These are phyloP conservation scores for Entrophospora sp. DNA, from an alignment of 192 early-diverging fungal genomes.

Conservation along the genomic window DNA sequence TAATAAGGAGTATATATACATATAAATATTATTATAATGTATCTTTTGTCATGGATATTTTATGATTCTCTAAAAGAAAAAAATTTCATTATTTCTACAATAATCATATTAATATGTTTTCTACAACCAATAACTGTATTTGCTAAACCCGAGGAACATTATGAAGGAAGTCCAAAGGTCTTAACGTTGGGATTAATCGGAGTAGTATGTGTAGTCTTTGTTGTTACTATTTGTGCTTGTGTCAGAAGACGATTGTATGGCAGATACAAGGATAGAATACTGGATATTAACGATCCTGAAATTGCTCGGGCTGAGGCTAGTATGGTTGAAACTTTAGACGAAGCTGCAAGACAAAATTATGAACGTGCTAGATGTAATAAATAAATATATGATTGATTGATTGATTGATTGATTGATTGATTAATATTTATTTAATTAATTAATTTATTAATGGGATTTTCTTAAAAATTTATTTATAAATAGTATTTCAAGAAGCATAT, in stretches of 20 bases:
- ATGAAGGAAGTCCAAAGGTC: too few species aligned
- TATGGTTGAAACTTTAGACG: conserved; percentile 26
- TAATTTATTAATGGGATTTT: background rate
- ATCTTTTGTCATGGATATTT: too few species aligned
- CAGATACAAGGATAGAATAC: conserved; percentile 13
- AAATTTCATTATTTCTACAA: too few species aligned
- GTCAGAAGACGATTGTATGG: background rate
- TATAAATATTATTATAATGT: too few species aligned
- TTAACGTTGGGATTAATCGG: too few species aligned
- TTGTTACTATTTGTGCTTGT: conserved; percentile 4
- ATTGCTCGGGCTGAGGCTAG: conserved; percentile 22
- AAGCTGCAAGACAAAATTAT: conserved; percentile 38
- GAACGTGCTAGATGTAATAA: conserved; percentile 36
- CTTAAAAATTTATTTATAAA: background rate
- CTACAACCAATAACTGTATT: too few species aligned
- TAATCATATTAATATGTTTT: too few species aligned
- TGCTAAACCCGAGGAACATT: too few species aligned
- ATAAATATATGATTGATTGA: background rate
- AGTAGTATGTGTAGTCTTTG: background rate
- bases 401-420: too few species aligned
- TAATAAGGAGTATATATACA: too few species aligned
- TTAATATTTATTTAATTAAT: background rate
- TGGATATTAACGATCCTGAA: conserved; percentile 31
- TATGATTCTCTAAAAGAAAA: too few species aligned
- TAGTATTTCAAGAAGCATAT: conserved; percentile 61